phyloP scores from a whole-genome alignment of 768 basidiomycete species.

The Hericium coralloides region DNA sequence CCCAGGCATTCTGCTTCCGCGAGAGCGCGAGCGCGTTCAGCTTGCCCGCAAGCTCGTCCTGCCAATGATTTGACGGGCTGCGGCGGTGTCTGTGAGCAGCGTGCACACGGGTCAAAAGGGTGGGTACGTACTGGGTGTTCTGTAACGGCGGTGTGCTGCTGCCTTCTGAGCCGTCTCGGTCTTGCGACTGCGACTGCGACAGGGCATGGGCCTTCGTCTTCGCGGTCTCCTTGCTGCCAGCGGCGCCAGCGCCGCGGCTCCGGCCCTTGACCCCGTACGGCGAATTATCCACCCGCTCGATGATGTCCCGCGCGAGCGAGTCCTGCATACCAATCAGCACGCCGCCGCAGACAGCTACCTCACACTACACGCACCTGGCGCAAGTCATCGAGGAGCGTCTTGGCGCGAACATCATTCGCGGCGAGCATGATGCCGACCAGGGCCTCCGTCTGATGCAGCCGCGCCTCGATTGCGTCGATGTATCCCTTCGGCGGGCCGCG shows the following conservation, averaged over 20 bases:
- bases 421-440: conserved; percentile 75
- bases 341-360: conserved; percentile 17
- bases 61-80: conserved; percentile 81
- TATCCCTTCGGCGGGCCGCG: conserved; percentile 91
- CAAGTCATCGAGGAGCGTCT: conserved; percentile 30
- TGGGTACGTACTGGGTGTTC: conserved; percentile 44
- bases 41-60: conserved; percentile 46
- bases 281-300: conserved; percentile 72
- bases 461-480: conserved; percentile 89
- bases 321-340: conserved; percentile 35
- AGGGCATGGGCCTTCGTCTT: conserved; percentile 7
- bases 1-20: conserved; percentile 14
- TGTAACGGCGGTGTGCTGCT: neutral
- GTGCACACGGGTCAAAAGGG: neutral
- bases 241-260: conserved; percentile 27
- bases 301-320: conserved; percentile 69
- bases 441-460: conserved; percentile 86
- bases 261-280: conserved; percentile 72
- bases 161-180: neutral
- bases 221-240: neutral
- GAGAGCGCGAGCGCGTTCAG: conserved; percentile 20
- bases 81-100: neutral
- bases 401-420: conserved; percentile 29
- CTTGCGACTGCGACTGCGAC: conserved; percentile 26
- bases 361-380: conserved; percentile 21